Evolutionary conservation across 306 rosid genomes (phyloP).

Genomic region (Sesbania bispinosa): DNA sequence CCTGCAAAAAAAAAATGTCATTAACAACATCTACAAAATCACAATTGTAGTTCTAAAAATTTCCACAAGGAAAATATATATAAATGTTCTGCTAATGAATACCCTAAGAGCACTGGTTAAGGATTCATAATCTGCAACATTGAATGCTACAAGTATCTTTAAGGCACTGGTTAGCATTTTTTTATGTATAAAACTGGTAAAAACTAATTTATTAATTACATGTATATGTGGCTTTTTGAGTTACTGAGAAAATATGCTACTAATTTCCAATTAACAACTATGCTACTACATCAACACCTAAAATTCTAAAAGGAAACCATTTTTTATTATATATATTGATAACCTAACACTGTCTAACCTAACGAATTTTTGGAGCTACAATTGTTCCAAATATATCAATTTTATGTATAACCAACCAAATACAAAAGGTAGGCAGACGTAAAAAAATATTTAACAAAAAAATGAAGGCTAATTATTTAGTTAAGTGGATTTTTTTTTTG

Average conservation of each 20-base stretch:
- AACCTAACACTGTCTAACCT: background rate
- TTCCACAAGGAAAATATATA: background rate
- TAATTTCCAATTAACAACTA: too few species aligned
- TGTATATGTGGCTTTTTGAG: background rate
- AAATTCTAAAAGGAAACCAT: background rate
- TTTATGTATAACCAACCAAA: background rate
- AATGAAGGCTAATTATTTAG: background rate
- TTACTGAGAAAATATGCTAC: background rate
- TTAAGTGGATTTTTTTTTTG: background rate
- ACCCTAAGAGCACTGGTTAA: too few species aligned
- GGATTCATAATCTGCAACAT: too few species aligned
- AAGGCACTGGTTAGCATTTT: too few species aligned
- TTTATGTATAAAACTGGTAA: too few species aligned
- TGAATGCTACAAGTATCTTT: too few species aligned
- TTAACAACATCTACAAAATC: background rate
- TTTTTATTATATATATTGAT: background rate
- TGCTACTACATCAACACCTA: background rate
- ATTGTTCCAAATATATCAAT: background rate
- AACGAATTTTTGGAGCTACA: background rate
- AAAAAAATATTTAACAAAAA: background rate
- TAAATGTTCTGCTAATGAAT: too few species aligned
- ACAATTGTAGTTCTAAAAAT: background rate
- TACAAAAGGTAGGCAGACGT: background rate
- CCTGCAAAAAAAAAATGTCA: slow-evolving; percentile 34
- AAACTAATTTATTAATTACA: background rate